Evolutionary conservation across 495 filamentous ascomycete species (phyloP).

Genomic region (Jackrogersella minutella): DNA sequence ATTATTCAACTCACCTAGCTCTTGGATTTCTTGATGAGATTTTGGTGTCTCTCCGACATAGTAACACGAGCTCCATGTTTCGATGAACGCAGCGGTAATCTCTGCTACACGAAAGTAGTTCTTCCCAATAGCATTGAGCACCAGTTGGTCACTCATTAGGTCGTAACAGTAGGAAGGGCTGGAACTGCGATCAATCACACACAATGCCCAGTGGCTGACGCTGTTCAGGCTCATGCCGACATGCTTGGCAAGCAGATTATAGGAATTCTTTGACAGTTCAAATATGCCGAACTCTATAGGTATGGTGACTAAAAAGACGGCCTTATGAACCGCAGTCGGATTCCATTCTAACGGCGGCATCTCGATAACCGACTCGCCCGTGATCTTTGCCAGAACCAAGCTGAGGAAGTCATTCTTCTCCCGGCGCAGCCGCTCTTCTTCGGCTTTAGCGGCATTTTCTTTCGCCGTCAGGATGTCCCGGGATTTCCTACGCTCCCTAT

Average conservation of each 20-base stretch:
- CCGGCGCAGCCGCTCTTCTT: conserved; percentile 16
- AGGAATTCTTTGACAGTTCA: conserved; percentile 32
- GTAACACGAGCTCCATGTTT: conserved; percentile 36
- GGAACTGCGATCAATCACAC: conserved; percentile 33
- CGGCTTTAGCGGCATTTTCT: conserved; percentile 4
- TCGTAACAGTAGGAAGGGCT: conserved; percentile 39
- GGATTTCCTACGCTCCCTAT: conserved; percentile 25
- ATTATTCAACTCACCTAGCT: conserved; percentile 26
- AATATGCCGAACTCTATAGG: conserved; percentile 37
- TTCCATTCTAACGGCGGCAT: conserved; percentile 33
- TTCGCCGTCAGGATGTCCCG: conserved; percentile 1
- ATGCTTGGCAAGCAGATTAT: conserved; percentile 36
- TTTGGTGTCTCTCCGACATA: conserved; percentile 42
- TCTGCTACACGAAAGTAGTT: conserved; percentile 36
- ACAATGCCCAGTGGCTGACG: conserved; percentile 40
- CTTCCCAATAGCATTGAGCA: conserved; percentile 34
- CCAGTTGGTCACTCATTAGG: conserved; percentile 40
- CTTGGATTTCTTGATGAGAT: conserved; percentile 35
- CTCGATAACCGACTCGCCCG: conserved; percentile 22
- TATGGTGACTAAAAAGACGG: conserved; percentile 38
- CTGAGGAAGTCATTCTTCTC: conserved; percentile 33
- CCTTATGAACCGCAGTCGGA: conserved; percentile 20
- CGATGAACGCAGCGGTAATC: conserved; percentile 25
- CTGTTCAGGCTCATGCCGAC: conserved; percentile 40
- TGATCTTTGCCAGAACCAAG: conserved; percentile 31